Base-by-base conservation (phyloP, 2,329 filamentous ascomycete species). In the Penicillium janthinellum region DNA sequence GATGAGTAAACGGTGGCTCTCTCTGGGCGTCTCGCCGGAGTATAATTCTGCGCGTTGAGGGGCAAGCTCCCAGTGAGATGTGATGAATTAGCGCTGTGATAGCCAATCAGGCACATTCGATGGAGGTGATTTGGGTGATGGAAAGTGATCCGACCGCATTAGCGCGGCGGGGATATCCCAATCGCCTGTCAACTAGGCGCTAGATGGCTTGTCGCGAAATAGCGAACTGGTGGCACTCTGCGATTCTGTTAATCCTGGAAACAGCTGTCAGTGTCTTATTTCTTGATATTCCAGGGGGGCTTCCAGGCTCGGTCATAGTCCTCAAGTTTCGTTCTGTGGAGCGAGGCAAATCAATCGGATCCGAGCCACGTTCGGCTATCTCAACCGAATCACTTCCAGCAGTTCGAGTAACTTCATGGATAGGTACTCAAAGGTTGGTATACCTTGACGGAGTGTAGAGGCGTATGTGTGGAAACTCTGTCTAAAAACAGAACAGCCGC, bases 61-160 rank as follows among this genome's bases (percentile, higher is more conserved):
- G 41, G 44, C 11, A 35, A 59, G 42, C 22, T 59, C 17, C 61
- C 54, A 61, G 53, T 63, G 39, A 65, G 42, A 25, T 57, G 65
- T 67, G 65, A 68, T 50, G 63, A 48, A 54, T 61, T 64, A 66
- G 65, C 64, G 64, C 64, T 58, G 34, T 22, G 44, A 22, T 50
- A 44, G 15, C 60, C 61, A 67, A 68, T 68, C 60, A 65, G 34
- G 10, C 38, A 22, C n/a, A 59, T 42, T 41, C 50, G 58, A 34
- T 25, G 34, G 54, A 39, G 64, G 64, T 67, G 64, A 67, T 54
- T 56, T 34, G 58, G 17, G 28, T 49, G 28, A 49, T 20, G 28
- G 6, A 47, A 47, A 54, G 66, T 67, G 64, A 67, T 37, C 39
- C 59, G 60, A 34, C 64, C 52, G 67, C 67, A 69, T 69, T 69